Conservation (phyloP, 2,329 filamentous ascomycete genomes). For the Akanthomyces uredinophilus region DNA sequence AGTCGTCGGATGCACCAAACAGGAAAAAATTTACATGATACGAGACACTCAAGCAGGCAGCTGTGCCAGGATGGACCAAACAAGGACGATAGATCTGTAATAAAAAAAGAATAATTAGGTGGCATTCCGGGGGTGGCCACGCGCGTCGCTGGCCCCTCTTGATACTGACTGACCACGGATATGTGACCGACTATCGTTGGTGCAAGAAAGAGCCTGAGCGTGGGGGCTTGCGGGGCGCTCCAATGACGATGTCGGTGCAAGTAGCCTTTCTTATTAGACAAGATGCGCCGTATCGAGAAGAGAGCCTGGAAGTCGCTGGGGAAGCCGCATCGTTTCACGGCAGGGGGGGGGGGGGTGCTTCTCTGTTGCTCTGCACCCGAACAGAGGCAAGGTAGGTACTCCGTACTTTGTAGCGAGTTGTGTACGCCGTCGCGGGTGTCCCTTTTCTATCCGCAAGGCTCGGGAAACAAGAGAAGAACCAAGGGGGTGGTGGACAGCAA, state of each 20-base stretch:
- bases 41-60: background rate
- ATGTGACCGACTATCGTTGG: slow-evolving; percentile 10
- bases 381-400: background rate
- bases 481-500: background rate
- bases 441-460: background rate
- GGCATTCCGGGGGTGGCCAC: slow-evolving; percentile 9
- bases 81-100: slow-evolving; percentile 10
- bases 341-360: background rate
- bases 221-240: slow-evolving; percentile 8
- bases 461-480: background rate
- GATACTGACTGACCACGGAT: slow-evolving; percentile 9
- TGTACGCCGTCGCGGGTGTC: background rate
- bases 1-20: slow-evolving; percentile 11
- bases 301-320: background rate
- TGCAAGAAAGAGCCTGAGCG: slow-evolving; percentile 6
- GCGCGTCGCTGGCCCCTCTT: slow-evolving; percentile 7
- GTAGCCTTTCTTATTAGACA: background rate
- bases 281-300: slow-evolving; percentile 4
- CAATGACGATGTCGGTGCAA: slow-evolving; percentile 7
- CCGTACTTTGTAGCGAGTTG: background rate
- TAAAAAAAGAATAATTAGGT: slow-evolving; percentile 10
- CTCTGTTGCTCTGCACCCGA: background rate
- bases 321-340: slow-evolving; percentile 3
- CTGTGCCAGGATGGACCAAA: background rate
- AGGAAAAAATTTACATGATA: slow-evolving; percentile 6